These are phyloP conservation scores for Fusarium avenaceum DNA, from an alignment of 2,329 filamentous ascomycete genomes.

Conservation along the genomic window DNA sequence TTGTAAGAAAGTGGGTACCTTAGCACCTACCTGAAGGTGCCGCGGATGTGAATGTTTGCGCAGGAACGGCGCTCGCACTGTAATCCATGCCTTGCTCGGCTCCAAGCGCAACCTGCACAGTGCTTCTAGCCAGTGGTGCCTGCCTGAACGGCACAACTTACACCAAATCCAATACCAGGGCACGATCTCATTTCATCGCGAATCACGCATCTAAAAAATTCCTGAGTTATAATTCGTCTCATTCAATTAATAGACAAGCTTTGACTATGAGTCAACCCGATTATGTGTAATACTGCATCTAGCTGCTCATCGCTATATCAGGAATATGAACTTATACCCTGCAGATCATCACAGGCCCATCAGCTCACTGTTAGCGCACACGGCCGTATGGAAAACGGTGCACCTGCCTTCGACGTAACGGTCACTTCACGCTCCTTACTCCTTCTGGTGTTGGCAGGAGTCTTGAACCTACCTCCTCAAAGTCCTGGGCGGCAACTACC, in stretches of 20 bases:
- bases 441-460: too few relatives aligned
- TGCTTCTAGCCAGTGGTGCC: background rate
- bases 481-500: too few relatives aligned
- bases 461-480: too few relatives aligned
- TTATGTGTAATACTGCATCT: too few relatives aligned
- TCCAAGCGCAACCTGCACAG: conserved; percentile 2
- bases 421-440: too few relatives aligned
- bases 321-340: too few relatives aligned
- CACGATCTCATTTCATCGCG: background rate
- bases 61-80: background rate
- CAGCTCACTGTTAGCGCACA: too few relatives aligned
- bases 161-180: background rate
- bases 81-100: background rate
- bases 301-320: too few relatives aligned
- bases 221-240: background rate
- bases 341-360: too few relatives aligned
- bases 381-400: too few relatives aligned
- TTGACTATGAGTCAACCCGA: too few relatives aligned
- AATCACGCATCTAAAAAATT: background rate
- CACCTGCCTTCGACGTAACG: too few relatives aligned
- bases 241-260: background rate
- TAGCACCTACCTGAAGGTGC: background rate
- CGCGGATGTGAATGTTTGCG: background rate
- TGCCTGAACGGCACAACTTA: background rate
- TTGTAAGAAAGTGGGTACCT: background rate